Base-by-base conservation (phyloP, 2,329 filamentous ascomycete species). In the Diplodia seriata region DNA sequence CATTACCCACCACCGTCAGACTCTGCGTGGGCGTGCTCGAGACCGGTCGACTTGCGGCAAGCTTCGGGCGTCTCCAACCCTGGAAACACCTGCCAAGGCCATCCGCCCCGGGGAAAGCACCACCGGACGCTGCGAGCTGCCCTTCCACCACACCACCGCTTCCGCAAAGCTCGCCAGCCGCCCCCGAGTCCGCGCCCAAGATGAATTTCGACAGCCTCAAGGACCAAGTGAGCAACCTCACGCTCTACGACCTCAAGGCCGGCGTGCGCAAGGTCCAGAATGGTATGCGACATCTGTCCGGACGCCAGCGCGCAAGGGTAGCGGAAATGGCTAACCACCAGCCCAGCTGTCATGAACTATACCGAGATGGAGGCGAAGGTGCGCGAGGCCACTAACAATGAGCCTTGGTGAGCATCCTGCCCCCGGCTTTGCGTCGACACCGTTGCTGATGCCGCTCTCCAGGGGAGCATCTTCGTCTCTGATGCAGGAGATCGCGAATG, bases 401-500 rank as follows among this genome's bases (percentile, higher is more conserved):
- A 99, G 80, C 95, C 95, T 68, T 99, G 95, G 95, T 95, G 94
- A 77, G 70, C 64, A 73, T 67, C 72, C 89, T n/a, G 38, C 90
- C 62, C 91, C 90, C 14, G 90, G 90, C 31, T 36, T 38, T 26
- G 18, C 33, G 12, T 15, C 54, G 9, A 15, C 14, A 29, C 55
- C 49, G 15, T 14, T 31, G 63, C 71, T 76, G 66, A 76, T n/a
- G 1, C 14, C 68, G 43, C 26, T 7, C 38, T 29, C 38, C 51
- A 66, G 70, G 77, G 77, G 77, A 91, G 91, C 92, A 63, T 94
- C 92, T 11, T 92, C 92, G 56, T 91, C 91, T 12, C 79, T 91
- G 75, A 97, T 98, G 94, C 94, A 98, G 81, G 95, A 99, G 81
- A 99, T 99, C 80, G 93, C 95, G 81, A 97, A 94, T 80, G 95